Base-by-base conservation (phyloP, 257 asterid species). In the Thymus quinquecostatus region DNA sequence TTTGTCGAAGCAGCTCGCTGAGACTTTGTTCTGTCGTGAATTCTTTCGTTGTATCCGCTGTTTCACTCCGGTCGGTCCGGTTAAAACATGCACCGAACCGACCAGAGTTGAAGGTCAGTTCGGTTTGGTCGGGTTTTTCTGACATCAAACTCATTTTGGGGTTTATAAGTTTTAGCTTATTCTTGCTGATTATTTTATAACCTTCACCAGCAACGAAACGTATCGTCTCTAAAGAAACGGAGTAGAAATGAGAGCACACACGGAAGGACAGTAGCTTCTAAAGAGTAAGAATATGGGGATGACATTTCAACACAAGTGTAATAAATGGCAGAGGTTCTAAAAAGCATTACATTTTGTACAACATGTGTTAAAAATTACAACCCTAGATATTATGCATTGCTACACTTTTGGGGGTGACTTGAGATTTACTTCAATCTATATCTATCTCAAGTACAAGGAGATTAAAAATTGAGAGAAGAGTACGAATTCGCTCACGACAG, bases 1-100 rank as follows among this genome's bases (percentile, higher is more conserved):
- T 70, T 65, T 74, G 89, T 78, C 86, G 54, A 90, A 90, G 98
- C 92, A 85, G 68, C 97, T 86, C 82, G 92, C 97, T 87, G 92
- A 84, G 96, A 80, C 88, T 59, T 60, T 51, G 68, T 80, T 76
- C 69, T 51, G 56, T 68, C 61, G 54, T 40, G 72, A 9, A 43
- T 62, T 68, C 54, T 73, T 72, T 45, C 29, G 69, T 73, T 14
- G 7, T 43, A 54, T 55, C 66, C 43, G 61, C 50, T 43, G 48
- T 9, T 44, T 44, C 13, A 44, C 9, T 4, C 41, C 7, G 41
- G 41, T 38, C 41, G 41, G 41, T 38, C 5, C 41, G 7, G 40
- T 2, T 36, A 36, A 36, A 38, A 38, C 41, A 0, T 2, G 3
- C 2, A 38, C 41, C 41, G 8, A 38, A 38, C 41, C 8, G 41